Conservation (phyloP, 257 asterid species). For the Solanum pinnatisectum region DNA sequence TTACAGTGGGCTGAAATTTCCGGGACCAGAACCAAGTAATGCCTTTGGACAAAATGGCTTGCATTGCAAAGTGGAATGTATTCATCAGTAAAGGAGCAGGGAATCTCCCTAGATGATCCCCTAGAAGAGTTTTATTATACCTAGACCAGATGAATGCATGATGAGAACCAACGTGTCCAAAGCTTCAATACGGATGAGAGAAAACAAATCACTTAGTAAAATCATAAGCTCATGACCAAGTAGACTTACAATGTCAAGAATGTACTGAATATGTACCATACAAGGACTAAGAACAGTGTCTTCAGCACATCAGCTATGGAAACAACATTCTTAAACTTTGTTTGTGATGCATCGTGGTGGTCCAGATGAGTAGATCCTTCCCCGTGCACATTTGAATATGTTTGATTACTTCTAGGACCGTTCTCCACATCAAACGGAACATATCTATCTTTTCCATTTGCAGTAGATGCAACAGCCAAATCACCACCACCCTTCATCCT, state of each 20-base stretch:
- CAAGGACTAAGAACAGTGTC: slow-evolving; percentile 70
- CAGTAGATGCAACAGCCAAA: slow-evolving; percentile 13
- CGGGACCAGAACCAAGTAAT: slow-evolving; percentile 93
- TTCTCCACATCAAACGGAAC: slow-evolving; percentile 63
- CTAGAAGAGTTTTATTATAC: slow-evolving; percentile 88
- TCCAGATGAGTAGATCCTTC: slow-evolving; percentile 7
- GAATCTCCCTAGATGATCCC: slow-evolving; percentile 90
- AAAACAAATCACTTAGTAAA: not conserved
- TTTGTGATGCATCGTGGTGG: slow-evolving; percentile 5
- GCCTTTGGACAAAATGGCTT: slow-evolving; percentile 78
- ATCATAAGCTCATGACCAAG: not conserved
- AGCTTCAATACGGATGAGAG: not conserved
- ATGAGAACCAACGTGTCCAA: not conserved
- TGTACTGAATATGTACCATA: slow-evolving; percentile 97
- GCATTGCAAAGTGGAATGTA: slow-evolving; percentile 88
- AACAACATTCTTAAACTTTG: slow-evolving; percentile 23
- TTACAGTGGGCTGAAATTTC: slow-evolving; percentile 49
- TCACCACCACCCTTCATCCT: slow-evolving; percentile 47
- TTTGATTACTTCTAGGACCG: slow-evolving; percentile 12
- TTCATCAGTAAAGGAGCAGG: slow-evolving; percentile 98
- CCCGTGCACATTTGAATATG: slow-evolving; percentile 6
- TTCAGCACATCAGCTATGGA: slow-evolving; percentile 62
- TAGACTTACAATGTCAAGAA: slow-evolving; percentile 78
- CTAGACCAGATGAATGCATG: slow-evolving; percentile 30
- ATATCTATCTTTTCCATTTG: slow-evolving; percentile 30